Percentiles rank a stretch among this genome's conserved stretches.
These are phyloP conservation scores for Naegleria lovaniensis DNA, from an alignment of 208 protist species.

Conservation along the genomic window DNA sequence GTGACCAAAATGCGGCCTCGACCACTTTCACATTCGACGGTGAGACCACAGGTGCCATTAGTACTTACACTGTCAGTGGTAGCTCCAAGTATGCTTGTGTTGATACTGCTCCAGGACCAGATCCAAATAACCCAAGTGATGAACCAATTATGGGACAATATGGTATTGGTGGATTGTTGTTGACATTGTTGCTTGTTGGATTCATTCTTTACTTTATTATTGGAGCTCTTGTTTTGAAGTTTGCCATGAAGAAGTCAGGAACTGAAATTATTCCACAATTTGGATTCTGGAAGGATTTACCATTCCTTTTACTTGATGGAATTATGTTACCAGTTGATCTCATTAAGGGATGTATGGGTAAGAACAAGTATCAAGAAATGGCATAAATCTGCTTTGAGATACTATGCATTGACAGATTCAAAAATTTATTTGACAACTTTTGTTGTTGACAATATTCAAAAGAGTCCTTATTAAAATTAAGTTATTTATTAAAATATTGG, in stretches of 20 bases:
- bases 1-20: background rate
- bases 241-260: background rate
- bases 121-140: background rate
- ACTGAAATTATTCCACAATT: slow-evolving; percentile 1
- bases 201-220: slow-evolving; percentile 26
- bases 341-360: background rate
- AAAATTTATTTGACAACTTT: no score
- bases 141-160: background rate
- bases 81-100: background rate
- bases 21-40: background rate
- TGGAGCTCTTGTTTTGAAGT: background rate
- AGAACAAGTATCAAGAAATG: background rate
- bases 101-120: background rate
- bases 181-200: background rate
- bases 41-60: background rate
- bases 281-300: background rate
- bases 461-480: no score
- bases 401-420: no score
- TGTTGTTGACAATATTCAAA: no score
- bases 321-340: background rate
- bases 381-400: background rate
- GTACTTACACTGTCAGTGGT: background rate
- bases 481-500: no score
- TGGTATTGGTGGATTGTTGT: slow-evolving; percentile 7
- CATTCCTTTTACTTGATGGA: background rate